Conservation (phyloP, 129 eudicot genomes). For the Calendula officinalis region DNA sequence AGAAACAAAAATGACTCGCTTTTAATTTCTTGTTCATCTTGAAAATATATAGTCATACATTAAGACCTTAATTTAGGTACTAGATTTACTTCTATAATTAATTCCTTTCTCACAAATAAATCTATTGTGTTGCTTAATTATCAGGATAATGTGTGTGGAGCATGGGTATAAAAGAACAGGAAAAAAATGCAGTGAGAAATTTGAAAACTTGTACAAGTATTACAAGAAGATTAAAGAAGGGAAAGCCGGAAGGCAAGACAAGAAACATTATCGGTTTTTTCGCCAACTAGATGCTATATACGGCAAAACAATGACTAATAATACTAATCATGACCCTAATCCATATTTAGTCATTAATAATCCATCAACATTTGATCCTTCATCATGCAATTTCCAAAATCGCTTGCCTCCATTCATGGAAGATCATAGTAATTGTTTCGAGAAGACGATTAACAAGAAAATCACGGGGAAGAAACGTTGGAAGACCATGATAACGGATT, state of each 20-base stretch:
- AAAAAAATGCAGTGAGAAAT: conserved; percentile 94
- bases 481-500: conserved; percentile 72
- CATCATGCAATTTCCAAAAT: conserved; percentile 44
- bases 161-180: conserved; percentile 94
- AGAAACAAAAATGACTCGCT: not conserved
- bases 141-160: conserved; percentile 85
- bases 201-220: conserved; percentile 94
- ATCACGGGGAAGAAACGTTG: conserved; percentile 51
- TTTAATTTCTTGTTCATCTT: conserved; percentile 13
- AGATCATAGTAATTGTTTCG: conserved; percentile 14
- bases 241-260: conserved; percentile 86
- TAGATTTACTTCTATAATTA: not conserved
- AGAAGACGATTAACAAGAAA: conserved; percentile 31
- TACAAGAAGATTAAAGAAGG: conserved; percentile 97
- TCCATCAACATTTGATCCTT: conserved; percentile 44
- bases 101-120: not conserved
- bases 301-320: conserved; percentile 45
- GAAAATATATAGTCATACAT: not conserved
- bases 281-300: conserved; percentile 88
- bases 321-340: conserved; percentile 21
- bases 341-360: conserved; percentile 22
- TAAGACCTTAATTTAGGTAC: not conserved
- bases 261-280: conserved; percentile 87
- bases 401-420: conserved; percentile 18
- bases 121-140: not conserved